Conservation (phyloP, 805 yeast genomes). For the Cyberlindnera suaveolens region DNA sequence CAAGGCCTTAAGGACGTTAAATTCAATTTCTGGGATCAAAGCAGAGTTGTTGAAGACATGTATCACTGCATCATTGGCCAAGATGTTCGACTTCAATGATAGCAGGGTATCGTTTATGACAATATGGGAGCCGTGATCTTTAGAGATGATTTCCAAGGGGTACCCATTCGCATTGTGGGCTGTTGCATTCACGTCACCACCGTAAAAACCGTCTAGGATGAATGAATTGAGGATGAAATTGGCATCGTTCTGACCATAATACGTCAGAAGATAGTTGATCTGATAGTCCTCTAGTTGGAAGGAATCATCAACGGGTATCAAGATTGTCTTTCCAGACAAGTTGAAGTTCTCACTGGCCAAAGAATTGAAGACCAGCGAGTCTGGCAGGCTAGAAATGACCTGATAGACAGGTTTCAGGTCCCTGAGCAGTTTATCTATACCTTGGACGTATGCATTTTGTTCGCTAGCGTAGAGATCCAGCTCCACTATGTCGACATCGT, state of each 20-base stretch:
- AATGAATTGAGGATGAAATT: slow-evolving; percentile 25
- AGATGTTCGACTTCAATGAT: slow-evolving; percentile 33
- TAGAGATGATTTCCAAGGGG: slow-evolving; percentile 16
- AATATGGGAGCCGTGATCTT: slow-evolving; percentile 29
- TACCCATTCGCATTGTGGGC: slow-evolving; percentile 24
- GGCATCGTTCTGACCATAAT: slow-evolving; percentile 27
- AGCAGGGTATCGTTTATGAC: slow-evolving; percentile 27
- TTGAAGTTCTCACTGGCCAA: slow-evolving; percentile 6
- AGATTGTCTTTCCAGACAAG: slow-evolving; percentile 32
- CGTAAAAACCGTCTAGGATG: slow-evolving; percentile 36
- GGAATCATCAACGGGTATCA: slow-evolving; percentile 40
- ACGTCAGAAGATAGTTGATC: slow-evolving; percentile 33
- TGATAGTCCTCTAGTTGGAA: slow-evolving; percentile 37
- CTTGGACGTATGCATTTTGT: slow-evolving; percentile 64
- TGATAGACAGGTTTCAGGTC: slow-evolving; percentile 31
- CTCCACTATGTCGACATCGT: slow-evolving; percentile 45
- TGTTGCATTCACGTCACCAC: slow-evolving; percentile 30
- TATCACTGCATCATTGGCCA: slow-evolving; percentile 42
- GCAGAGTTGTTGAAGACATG: slow-evolving; percentile 38
- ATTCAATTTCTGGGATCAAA: slow-evolving; percentile 24
- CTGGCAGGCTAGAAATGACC: slow-evolving; percentile 20
- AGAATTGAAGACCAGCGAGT: slow-evolving; percentile 1
- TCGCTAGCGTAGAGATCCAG: slow-evolving; percentile 52
- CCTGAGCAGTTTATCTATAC: slow-evolving; percentile 43
- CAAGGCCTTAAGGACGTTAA: slow-evolving; percentile 52